Evolutionary conservation across 306 rosid genomes (phyloP).

Genomic region (Vachellia collinsii): DNA sequence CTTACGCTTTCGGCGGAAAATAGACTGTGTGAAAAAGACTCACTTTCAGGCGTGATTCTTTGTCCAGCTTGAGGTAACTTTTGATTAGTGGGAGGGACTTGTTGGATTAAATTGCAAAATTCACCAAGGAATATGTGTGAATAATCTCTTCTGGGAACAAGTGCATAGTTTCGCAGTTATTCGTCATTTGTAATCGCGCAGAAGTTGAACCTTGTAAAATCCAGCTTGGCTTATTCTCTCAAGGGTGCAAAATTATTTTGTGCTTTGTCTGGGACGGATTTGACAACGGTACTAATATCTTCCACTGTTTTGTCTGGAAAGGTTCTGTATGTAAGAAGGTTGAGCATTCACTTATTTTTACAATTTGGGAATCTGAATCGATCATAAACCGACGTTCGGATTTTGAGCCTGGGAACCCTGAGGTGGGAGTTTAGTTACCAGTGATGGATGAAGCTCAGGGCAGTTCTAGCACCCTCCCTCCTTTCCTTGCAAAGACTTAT

Average conservation of each 20-base stretch:
- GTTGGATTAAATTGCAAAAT: constrained; percentile 19
- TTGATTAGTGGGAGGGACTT: constrained; percentile 29
- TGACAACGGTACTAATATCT: not conserved
- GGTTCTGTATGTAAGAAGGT: constrained; percentile 7
- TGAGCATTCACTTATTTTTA: constrained; percentile 22
- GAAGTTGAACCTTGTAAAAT: constrained; percentile 25
- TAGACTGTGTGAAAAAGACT: not conserved
- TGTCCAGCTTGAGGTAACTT: constrained; percentile 33
- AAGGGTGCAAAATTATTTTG: constrained; percentile 20
- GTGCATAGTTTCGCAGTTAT: not conserved
- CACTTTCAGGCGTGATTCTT: constrained; percentile 29
- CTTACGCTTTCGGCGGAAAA: constrained; percentile 5
- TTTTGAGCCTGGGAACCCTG: constrained; percentile 22
- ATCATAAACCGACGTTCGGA: not conserved
- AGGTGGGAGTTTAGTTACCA: constrained; percentile 24
- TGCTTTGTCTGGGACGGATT: constrained; percentile 16
- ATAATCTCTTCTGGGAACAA: not conserved
- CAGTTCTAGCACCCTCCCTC: constrained; percentile 65
- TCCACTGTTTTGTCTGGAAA: constrained; percentile 4
- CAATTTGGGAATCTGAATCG: not conserved
- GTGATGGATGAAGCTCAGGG: constrained; percentile 80
- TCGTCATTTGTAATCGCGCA: constrained; percentile 1
- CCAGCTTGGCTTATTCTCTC: constrained; percentile 5
- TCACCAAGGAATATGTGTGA: not conserved
- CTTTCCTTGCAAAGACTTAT: constrained; percentile 77